Percentiles rank a stretch among this genome's conserved stretches.
Conservation (phyloP, 2,329 filamentous ascomycete species). For the Epichloe coenophiala region DNA sequence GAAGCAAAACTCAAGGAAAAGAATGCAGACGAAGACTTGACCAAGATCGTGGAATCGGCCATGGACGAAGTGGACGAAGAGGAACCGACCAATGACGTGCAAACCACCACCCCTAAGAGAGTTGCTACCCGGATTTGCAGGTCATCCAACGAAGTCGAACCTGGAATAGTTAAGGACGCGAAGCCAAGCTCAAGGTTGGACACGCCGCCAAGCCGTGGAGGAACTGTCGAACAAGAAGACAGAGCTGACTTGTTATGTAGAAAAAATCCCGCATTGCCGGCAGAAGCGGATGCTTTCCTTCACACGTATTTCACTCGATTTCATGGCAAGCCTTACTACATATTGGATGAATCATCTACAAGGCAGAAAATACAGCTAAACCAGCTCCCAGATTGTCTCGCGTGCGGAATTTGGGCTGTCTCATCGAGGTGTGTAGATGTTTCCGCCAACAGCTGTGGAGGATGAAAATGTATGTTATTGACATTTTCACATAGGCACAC, state of each 20-base stretch:
- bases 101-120: conserved; percentile 28
- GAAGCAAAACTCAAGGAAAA: conserved; percentile 67
- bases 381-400: conserved; percentile 44
- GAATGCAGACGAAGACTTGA: conserved; percentile 24
- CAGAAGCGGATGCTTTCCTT: conserved; percentile 49
- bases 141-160: conserved; percentile 7
- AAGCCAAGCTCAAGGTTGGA: not conserved
- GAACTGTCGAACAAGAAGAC: not conserved
- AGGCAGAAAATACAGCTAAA: conserved; percentile 58
- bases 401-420: conserved; percentile 46
- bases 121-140: conserved; percentile 21
- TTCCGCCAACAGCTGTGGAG: conserved; percentile 1
- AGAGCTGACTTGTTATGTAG: conserved; percentile 15
- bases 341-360: conserved; percentile 64
- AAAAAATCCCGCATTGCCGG: conserved; percentile 29
- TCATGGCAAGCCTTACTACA: conserved; percentile 70
- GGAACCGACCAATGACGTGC: conserved; percentile 10
- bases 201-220: not conserved
- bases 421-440: conserved; percentile 39
- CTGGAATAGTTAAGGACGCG: not conserved
- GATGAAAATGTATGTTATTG: not conserved
- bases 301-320: conserved; percentile 70
- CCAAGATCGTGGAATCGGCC: conserved; percentile 1
- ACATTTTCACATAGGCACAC: conserved; percentile 39
- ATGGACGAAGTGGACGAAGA: not conserved